Base-by-base conservation (phyloP, 306 rosid species). In the Fagus sylvatica region DNA sequence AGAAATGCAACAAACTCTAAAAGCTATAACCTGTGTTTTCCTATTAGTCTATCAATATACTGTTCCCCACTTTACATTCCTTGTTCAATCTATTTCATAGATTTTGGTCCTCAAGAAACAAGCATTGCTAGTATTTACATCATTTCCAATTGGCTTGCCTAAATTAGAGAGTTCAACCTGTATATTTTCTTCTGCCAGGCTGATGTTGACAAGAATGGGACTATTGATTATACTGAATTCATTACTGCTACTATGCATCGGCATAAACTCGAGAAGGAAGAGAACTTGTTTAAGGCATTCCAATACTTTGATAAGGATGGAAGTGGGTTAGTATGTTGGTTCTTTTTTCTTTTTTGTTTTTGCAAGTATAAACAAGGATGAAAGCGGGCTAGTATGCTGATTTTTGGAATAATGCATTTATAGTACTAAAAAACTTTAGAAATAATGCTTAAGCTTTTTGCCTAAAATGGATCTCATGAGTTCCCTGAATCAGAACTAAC, bases 171-270 rank as follows among this genome's bases (percentile, higher is more conserved):
- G 1, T 16, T 60, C 46, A 41, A 22, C 3, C 42, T 64, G 57
- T 67, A 33, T 70, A 33, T 34, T 51, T 10, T 73, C 74, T 61
- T 53, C 55, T 76, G 32, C 59, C 83, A 94, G 98, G 99, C 98
- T 61, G 99, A 95, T 77, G 91, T 95, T 51, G 97, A 95, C 80
- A 79, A 51, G 6, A 91, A 3, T 60, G 99, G 98, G 28, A 85
- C 89, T n/a, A 90, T 95, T 33, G 99, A 93, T 74, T 95, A 93
- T 66, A 71, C 42, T 13, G 99, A 95, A 78, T 95, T 95, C 85
- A 86, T 93, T 34, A 86, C 97, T 32, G 98, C 99, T 9, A 95
- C 99, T 32, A 88, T 95, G 94, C 96, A 95, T 81, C 91, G 97
- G 49, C 97, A 95, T 69, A 87, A 80, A 76, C 90, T 90, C n/a